Evolutionary conservation across 225 moss, liverwort and hornwort species (phyloP).

Genomic region (Straminergon stramineum): DNA sequence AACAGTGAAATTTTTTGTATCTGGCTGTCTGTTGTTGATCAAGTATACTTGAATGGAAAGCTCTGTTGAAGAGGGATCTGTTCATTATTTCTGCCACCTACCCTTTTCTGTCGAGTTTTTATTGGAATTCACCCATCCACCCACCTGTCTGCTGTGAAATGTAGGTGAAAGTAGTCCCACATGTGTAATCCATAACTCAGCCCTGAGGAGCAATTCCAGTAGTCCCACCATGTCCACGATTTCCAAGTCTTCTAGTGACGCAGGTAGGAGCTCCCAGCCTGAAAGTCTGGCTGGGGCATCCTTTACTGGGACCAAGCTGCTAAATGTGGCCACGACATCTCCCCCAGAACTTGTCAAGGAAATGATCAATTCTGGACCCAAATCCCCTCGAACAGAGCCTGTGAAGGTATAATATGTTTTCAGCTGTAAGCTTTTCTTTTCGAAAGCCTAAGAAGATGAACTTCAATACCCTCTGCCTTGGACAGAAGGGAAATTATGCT

Average conservation of each 20-base stretch:
- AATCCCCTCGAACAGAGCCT: neutral
- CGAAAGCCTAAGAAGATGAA: no score
- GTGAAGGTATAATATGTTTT: neutral
- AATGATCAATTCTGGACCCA: neutral
- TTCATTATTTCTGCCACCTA: neutral
- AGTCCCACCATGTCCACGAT: slow-evolving; percentile 38
- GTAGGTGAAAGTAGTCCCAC: slow-evolving; percentile 37
- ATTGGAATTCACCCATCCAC: no score
- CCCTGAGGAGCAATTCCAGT: slow-evolving; percentile 26
- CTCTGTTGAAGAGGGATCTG: neutral
- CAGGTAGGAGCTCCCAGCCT: neutral
- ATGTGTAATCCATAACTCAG: slow-evolving; percentile 36
- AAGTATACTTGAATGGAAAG: neutral
- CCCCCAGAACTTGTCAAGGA: neutral
- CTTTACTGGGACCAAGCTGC: neutral
- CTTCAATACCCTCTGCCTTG: no score
- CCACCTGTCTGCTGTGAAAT: neutral
- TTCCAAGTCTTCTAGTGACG: slow-evolving; percentile 31
- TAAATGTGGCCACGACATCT: neutral
- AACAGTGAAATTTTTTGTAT: neutral
- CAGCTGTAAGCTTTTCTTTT: no score
- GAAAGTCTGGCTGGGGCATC: neutral
- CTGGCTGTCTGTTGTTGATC: no score
- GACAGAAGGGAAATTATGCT: neutral
- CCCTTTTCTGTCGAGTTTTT: neutral